phyloP scores from a whole-genome alignment of 768 basidiomycete species.

The Leccinum imitatum region DNA sequence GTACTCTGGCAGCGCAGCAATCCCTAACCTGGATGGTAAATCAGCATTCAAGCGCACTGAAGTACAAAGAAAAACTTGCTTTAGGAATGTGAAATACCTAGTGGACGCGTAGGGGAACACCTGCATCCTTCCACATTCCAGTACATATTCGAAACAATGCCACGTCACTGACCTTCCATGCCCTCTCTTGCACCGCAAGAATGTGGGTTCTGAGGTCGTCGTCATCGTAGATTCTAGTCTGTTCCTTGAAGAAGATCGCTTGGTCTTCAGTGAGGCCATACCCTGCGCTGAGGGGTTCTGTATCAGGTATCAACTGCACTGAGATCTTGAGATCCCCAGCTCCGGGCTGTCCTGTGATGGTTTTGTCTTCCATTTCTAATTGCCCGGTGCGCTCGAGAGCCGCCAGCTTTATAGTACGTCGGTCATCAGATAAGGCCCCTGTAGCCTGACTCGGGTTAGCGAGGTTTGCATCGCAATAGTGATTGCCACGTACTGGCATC shows the following conservation, averaged over 20 bases:
- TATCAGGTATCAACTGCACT: background rate
- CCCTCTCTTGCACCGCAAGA: slow-evolving; percentile 29
- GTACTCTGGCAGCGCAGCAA: slow-evolving; percentile 20
- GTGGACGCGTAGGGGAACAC: slow-evolving; percentile 32
- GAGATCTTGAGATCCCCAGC: slow-evolving; percentile 12
- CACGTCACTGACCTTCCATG: slow-evolving; percentile 26
- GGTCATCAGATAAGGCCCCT: background rate
- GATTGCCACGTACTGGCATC: background rate
- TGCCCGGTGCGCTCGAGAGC: too few relatives aligned
- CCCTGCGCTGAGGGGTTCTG: background rate
- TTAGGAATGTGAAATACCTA: slow-evolving; percentile 23
- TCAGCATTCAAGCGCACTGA: background rate
- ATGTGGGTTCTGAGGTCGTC: slow-evolving; percentile 31
- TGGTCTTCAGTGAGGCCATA: slow-evolving; percentile 17
- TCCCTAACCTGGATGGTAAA: slow-evolving; percentile 8
- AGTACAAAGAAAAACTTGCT: slow-evolving; percentile 5
- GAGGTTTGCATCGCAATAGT: background rate
- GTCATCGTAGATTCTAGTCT: slow-evolving; percentile 31
- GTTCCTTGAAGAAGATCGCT: slow-evolving; percentile 27
- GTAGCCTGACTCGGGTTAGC: background rate
- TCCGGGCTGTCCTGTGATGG: background rate
- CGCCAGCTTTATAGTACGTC: background rate
- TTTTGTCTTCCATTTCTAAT: slow-evolving; percentile 1
- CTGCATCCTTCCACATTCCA: slow-evolving; percentile 7
- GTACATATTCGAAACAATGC: background rate